Conservation (phyloP, 768 basidiomycete species). For the Tremella yokohamensis region DNA sequence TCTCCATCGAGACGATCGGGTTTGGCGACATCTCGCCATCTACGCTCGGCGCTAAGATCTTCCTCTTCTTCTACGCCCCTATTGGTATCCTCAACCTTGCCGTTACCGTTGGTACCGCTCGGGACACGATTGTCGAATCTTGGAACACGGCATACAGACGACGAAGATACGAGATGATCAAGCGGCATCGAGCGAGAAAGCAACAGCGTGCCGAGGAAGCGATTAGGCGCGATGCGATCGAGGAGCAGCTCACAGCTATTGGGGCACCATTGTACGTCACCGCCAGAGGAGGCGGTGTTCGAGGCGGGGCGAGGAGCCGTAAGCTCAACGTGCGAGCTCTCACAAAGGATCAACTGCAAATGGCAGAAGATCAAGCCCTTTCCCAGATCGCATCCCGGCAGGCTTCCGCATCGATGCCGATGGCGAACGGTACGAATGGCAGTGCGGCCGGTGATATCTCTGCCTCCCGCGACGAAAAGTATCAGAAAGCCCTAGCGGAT, state of each 20-base stretch:
- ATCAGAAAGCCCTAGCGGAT: conserved; percentile 3
- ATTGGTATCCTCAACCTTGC: conserved; percentile 49
- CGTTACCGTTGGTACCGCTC: conserved; percentile 62
- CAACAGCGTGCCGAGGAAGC: conserved; percentile 26
- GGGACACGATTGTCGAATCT: conserved; percentile 73
- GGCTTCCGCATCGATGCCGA: conserved; percentile 52
- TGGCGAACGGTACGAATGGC: background rate
- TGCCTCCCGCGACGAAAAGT: background rate
- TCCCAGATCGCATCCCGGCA: conserved; percentile 59
- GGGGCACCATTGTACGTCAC: conserved; percentile 59
- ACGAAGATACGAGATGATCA: conserved; percentile 56
- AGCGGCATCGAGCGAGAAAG: conserved; percentile 54
- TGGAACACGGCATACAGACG: conserved; percentile 59
- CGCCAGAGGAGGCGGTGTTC: conserved; percentile 13
- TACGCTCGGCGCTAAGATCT: conserved; percentile 23
- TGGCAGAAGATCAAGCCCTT: conserved; percentile 68
- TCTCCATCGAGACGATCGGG: conserved; percentile 58
- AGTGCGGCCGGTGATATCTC: background rate
- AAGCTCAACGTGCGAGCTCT: conserved; percentile 66
- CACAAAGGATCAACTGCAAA: conserved; percentile 58
- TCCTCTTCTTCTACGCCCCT: conserved; percentile 29
- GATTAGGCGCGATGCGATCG: conserved; percentile 48
- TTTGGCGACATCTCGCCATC: conserved; percentile 54
- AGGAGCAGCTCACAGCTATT: conserved; percentile 60
- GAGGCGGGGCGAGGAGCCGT: conserved; percentile 52